Percentiles rank a stretch among this genome's conserved stretches.
phyloP scores from a whole-genome alignment of 129 eudicot species.

The Flaveria ramosissima region DNA sequence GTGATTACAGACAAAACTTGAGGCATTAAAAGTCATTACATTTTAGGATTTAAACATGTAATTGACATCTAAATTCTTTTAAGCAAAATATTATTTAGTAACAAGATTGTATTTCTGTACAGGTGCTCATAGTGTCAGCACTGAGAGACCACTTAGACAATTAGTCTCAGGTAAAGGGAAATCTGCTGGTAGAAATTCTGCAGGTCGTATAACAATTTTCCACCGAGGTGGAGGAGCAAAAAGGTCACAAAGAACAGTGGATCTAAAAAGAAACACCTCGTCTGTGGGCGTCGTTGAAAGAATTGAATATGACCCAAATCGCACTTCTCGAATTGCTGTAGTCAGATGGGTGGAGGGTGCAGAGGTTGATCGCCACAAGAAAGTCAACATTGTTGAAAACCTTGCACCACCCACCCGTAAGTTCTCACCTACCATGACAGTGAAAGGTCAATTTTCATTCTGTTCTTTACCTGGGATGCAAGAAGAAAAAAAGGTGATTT shows the following conservation, averaged over 20 bases:
- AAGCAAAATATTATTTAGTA: not conserved
- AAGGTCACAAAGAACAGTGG: slow-evolving; percentile 50
- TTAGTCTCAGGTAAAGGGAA: slow-evolving; percentile 43
- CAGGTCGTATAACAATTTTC: slow-evolving; percentile 55
- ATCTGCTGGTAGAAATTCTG: slow-evolving; percentile 59
- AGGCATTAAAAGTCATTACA: not conserved
- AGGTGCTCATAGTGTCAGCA: slow-evolving; percentile 35
- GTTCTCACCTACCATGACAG: slow-evolving; percentile 27
- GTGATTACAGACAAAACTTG: not conserved
- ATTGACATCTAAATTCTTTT: not conserved
- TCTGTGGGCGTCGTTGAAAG: slow-evolving; percentile 60
- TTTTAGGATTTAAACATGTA: too few species aligned
- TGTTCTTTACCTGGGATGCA: slow-evolving; percentile 36
- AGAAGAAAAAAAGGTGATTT: slow-evolving; percentile 31
- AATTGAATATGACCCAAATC: slow-evolving; percentile 72
- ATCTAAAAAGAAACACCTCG: slow-evolving; percentile 57
- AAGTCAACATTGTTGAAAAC: slow-evolving; percentile 20
- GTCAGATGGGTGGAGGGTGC: slow-evolving; percentile 61
- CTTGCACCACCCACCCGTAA: slow-evolving; percentile 18
- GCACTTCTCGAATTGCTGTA: slow-evolving; percentile 59
- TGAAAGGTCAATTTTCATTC: slow-evolving; percentile 42
- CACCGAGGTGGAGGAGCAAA: slow-evolving; percentile 77
- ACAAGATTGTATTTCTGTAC: slow-evolving; percentile 6
- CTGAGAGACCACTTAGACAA: slow-evolving; percentile 41
- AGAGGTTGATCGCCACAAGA: slow-evolving; percentile 34